Evolutionary conservation across 768 basidiomycete genomes (phyloP).

Genomic region (Macrolepiota fuliginosa): DNA sequence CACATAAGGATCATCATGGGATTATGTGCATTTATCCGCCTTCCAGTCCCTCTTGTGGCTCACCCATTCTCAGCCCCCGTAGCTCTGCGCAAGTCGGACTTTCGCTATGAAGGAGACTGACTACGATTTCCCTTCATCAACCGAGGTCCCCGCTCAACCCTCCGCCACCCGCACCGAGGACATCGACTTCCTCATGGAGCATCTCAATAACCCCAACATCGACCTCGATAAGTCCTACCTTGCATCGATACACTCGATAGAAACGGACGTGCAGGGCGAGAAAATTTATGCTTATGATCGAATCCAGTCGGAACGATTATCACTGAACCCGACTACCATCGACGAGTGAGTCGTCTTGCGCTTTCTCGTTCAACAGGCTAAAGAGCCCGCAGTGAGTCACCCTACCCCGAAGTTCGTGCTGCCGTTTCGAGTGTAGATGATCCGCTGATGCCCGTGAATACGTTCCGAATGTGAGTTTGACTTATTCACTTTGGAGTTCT

Average conservation of each 20-base stretch:
- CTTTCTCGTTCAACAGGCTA: conserved; percentile 6
- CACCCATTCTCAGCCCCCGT: conserved; percentile 19
- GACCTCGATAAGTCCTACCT: conserved; percentile 46
- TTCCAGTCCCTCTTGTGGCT: conserved; percentile 20
- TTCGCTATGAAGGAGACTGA: conserved; percentile 47
- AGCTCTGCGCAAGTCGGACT: conserved; percentile 21
- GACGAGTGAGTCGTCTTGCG: conserved; percentile 58
- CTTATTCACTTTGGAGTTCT: not conserved
- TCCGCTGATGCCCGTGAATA: conserved; percentile 74
- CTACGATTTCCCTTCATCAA: conserved; percentile 32
- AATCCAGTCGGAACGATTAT: conserved; percentile 42
- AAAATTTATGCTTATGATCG: conserved; percentile 36
- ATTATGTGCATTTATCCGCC: conserved; percentile 22
- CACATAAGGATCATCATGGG: conserved; percentile 9
- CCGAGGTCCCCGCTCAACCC: too few species aligned
- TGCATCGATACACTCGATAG: conserved; percentile 22
- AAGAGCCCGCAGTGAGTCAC: conserved; percentile 62
- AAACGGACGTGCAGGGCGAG: conserved; percentile 38
- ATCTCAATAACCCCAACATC: conserved; percentile 81
- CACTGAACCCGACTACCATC: conserved; percentile 53
- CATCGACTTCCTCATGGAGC: conserved; percentile 66
- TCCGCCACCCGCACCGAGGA: too few species aligned
- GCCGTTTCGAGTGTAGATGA: conserved; percentile 82
- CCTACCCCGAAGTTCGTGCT: conserved; percentile 86
- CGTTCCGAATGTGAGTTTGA: conserved; percentile 62